Percentiles rank a stretch among this genome's conserved stretches.
Evolutionary conservation across 345 rosid genomes (phyloP).

Genomic region (Litchi chinensis): DNA sequence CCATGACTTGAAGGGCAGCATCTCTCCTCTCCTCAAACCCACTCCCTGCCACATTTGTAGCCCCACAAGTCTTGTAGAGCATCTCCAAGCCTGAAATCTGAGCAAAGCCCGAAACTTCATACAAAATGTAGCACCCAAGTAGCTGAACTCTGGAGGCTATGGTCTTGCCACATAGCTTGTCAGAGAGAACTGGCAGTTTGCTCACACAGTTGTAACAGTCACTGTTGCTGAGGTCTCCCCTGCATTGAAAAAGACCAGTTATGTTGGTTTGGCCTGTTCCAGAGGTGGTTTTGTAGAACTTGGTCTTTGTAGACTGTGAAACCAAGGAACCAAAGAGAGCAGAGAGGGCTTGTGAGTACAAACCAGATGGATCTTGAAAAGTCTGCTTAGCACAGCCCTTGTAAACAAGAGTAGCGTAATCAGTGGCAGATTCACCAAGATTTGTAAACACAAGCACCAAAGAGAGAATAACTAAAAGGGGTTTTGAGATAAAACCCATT

Average conservation of each 20-base stretch:
- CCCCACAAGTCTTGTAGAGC: constrained; percentile 87
- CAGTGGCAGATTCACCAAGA: constrained; percentile 57
- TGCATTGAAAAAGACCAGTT: constrained; percentile 91
- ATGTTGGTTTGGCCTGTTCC: constrained; percentile 74
- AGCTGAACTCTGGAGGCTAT: constrained; percentile 87
- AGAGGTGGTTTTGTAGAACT: constrained; percentile 81
- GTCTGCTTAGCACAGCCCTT: constrained; percentile 85
- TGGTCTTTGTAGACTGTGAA: constrained; percentile 74
- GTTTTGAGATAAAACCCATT: constrained; percentile 51
- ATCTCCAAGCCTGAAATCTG: constrained; percentile 90
- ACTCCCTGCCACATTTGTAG: constrained; percentile 57
- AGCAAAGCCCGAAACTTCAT: constrained; percentile 79
- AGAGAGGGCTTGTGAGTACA: constrained; percentile 83
- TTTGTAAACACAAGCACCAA: constrained; percentile 34
- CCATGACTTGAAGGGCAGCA: constrained; percentile 66
- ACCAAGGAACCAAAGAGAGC: constrained; percentile 84
- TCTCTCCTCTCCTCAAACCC: constrained; percentile 90
- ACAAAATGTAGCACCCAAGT: constrained; percentile 81
- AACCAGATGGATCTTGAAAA: constrained; percentile 81
- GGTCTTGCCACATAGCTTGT: constrained; percentile 75
- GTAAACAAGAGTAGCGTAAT: constrained; percentile 71
- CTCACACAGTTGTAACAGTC: constrained; percentile 96
- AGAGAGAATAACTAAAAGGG: constrained; percentile 32
- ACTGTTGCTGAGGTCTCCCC: constrained; percentile 75
- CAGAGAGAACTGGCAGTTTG: constrained; percentile 70